Conservation (phyloP, 768 basidiomycete species). For the Calocybe gangraenosa region DNA sequence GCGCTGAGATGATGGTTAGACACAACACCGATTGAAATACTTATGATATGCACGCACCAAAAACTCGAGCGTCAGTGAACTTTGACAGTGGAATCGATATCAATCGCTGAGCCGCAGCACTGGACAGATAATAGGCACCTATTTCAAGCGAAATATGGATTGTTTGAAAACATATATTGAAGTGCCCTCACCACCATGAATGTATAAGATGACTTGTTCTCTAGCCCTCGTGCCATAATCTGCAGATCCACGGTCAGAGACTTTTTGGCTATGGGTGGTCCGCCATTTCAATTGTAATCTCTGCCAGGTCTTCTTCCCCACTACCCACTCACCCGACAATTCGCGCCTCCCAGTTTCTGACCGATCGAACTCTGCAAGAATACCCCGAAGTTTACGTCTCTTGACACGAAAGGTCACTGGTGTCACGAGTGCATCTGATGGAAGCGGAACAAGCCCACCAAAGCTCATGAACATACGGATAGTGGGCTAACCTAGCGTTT, state of each 20-base stretch:
- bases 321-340: constrained; percentile 93
- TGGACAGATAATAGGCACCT: constrained; percentile 93
- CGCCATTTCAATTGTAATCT: constrained; percentile 81
- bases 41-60: constrained; percentile 44
- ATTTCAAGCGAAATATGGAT: not conserved
- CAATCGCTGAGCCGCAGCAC: constrained; percentile 84
- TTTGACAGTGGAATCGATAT: constrained; percentile 91
- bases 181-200: constrained; percentile 75
- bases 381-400: constrained; percentile 68
- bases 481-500: constrained; percentile 30
- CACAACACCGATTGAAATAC: not conserved
- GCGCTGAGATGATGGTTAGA: constrained; percentile 41
- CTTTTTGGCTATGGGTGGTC: constrained; percentile 29
- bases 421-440: constrained; percentile 90
- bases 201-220: constrained; percentile 85
- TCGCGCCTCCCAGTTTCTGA: constrained; percentile 75
- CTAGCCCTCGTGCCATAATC: constrained; percentile 34
- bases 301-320: constrained; percentile 90
- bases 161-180: not conserved
- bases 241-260: constrained; percentile 12
- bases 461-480: constrained; percentile 70
- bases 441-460: constrained; percentile 77
- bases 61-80: constrained; percentile 83
- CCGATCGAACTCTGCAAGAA: constrained; percentile 71
- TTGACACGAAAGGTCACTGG: constrained; percentile 89